A percentile compares a stretch with the other conserved stretches of the same genome.
These are phyloP conservation scores for Hypericum perforatum DNA, from an alignment of 345 rosid genomes.

Conservation along the genomic window DNA sequence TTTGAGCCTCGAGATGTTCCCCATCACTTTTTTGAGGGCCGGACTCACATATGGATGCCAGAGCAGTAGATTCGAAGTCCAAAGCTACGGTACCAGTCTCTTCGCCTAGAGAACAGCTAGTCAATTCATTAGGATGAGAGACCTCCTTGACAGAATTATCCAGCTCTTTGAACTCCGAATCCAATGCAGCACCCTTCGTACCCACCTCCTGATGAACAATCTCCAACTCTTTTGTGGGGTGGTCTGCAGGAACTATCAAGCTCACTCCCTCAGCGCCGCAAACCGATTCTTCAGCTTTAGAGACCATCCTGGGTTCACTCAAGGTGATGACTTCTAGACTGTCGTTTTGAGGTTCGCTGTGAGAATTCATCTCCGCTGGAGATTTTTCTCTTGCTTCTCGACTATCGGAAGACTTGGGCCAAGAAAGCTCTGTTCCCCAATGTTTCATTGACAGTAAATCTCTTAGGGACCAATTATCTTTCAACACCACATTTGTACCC, in stretches of 20 bases:
- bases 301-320: slow-evolving; percentile 10
- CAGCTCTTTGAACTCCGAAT: background rate
- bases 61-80: slow-evolving; percentile 19
- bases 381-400: slow-evolving; percentile 22
- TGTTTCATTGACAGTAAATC: slow-evolving; percentile 32
- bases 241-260: background rate
- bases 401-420: slow-evolving; percentile 10
- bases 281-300: slow-evolving; percentile 11
- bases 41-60: slow-evolving; percentile 10
- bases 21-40: slow-evolving; percentile 12
- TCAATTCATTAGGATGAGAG: background rate
- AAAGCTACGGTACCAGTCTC: slow-evolving; percentile 27
- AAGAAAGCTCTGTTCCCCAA: slow-evolving; percentile 14
- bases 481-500: slow-evolving; percentile 10
- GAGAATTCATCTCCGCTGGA: slow-evolving; percentile 5
- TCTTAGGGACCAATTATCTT: slow-evolving; percentile 30
- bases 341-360: slow-evolving; percentile 8
- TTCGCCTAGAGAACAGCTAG: slow-evolving; percentile 8
- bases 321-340: slow-evolving; percentile 6
- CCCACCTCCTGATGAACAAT: slow-evolving; percentile 7
- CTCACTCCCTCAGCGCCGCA: background rate
- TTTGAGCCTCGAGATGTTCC: slow-evolving; percentile 13
- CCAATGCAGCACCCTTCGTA: background rate
- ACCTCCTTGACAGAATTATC: slow-evolving; percentile 2
- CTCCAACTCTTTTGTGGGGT: background rate